A percentile compares a stretch with the other conserved stretches of the same genome.
phyloP scores from a whole-genome alignment of 2,329 filamentous ascomycete species.

The Esteya vermicola region DNA sequence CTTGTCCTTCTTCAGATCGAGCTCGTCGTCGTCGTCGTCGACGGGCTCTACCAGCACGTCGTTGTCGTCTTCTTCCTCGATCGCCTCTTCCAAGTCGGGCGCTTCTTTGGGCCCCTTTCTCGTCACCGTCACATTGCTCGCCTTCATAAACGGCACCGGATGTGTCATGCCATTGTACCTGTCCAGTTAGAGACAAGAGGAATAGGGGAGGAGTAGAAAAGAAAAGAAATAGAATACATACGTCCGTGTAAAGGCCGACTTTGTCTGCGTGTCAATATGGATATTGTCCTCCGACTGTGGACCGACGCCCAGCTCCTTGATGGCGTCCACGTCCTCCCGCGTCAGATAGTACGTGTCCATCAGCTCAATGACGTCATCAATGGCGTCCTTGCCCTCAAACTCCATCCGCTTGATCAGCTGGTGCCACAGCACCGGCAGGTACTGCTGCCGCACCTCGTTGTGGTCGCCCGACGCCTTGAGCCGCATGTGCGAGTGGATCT shows the following conservation, averaged over 20 bases:
- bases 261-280: constrained; percentile 72
- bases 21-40: constrained; percentile 57
- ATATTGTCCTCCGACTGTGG: constrained; percentile 62
- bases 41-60: constrained; percentile 47
- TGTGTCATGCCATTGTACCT: constrained; percentile 81
- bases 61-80: constrained; percentile 87
- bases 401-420: constrained; percentile 62
- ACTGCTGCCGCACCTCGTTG: constrained; percentile 88
- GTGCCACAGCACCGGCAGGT: constrained; percentile 78
- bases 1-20: constrained; percentile 88
- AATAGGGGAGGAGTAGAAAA: not conserved
- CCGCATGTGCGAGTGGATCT: constrained; percentile 95
- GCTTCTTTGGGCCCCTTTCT: constrained; percentile 61
- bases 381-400: constrained; percentile 64
- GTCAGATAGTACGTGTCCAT: constrained; percentile 98
- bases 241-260: constrained; percentile 76
- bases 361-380: constrained; percentile 73
- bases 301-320: constrained; percentile 82
- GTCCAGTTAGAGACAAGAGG: not conserved
- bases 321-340: constrained; percentile 84
- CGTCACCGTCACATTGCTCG: constrained; percentile 58
- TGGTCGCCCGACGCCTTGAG: constrained; percentile 80
- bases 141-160: constrained; percentile 92
- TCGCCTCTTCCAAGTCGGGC: constrained; percentile 89
- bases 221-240: constrained; percentile 24